Evolutionary conservation across 1,284 basidiomycete genomes (phyloP).

Genomic region (Ceratobasidium sp.): DNA sequence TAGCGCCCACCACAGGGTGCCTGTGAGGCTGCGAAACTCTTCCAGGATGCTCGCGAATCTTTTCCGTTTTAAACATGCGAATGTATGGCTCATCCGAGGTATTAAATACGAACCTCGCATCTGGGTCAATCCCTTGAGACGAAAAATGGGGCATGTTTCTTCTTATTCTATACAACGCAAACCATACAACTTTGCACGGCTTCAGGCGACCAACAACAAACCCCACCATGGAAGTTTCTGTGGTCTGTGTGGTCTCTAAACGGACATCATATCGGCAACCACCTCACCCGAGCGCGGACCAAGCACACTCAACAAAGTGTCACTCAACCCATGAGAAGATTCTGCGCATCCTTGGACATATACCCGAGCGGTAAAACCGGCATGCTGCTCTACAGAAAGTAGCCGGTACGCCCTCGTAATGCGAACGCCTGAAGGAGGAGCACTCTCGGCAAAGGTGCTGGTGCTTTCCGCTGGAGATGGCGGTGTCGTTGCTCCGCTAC

Average conservation of each 20-base stretch:
- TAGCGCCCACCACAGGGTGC: neutral
- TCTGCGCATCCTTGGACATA: conserved; percentile 70
- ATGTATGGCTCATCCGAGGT: neutral
- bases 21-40: neutral
- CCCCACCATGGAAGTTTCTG: neutral
- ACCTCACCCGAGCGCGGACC: conserved; percentile 64
- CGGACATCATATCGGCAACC: conserved; percentile 55
- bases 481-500: conserved; percentile 35
- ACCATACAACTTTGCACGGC: neutral
- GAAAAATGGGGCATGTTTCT: conserved; percentile 12
- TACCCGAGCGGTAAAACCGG: conserved; percentile 58
- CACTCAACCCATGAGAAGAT: conserved; percentile 67
- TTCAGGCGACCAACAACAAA: neutral
- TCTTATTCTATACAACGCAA: conserved; percentile 28
- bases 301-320: conserved; percentile 66
- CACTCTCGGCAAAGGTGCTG: conserved; percentile 24
- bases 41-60: neutral
- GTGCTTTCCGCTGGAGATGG: conserved; percentile 28
- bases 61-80: neutral
- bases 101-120: neutral
- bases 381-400: conserved; percentile 52
- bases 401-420: conserved; percentile 57
- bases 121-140: neutral
- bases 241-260: neutral
- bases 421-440: conserved; percentile 30